Conservation (phyloP, 2,329 filamentous ascomycete species). For the Diaporthe helianthi region DNA sequence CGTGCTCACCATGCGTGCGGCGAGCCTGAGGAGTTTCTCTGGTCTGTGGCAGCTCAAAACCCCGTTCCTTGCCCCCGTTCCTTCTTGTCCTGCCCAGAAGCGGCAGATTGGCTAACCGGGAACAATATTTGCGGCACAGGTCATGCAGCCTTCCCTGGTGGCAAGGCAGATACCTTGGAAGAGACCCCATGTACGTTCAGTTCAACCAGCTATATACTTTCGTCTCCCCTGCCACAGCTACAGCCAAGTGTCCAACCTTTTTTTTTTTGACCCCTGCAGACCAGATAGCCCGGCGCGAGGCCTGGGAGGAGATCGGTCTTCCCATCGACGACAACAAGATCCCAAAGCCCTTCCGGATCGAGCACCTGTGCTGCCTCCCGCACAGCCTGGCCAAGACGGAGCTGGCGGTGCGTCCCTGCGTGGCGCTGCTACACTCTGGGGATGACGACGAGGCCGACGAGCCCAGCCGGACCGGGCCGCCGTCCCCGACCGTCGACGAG, state of each 20-base stretch:
- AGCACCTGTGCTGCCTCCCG: constrained; percentile 86
- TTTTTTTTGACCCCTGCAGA: constrained; percentile 55
- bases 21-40: constrained; percentile 71
- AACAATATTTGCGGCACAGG: constrained; percentile 45
- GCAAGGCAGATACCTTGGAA: constrained; percentile 66
- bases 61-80: not conserved
- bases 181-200: constrained; percentile 66
- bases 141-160: constrained; percentile 86
- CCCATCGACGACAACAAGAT: constrained; percentile 73
- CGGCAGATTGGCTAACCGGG: not conserved
- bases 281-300: constrained; percentile 87
- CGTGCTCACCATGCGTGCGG: constrained; percentile 72
- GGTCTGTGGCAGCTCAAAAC: constrained; percentile 46
- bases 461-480: constrained; percentile 33
- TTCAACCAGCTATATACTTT: not conserved
- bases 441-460: constrained; percentile 43
- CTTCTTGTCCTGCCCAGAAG: not conserved
- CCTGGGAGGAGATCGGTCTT: constrained; percentile 91
- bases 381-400: constrained; percentile 76
- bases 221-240: constrained; percentile 57
- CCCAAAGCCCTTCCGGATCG: constrained; percentile 80
- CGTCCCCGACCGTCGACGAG: constrained; percentile 64
- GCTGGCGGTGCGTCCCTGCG: constrained; percentile 76
- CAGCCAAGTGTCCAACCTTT: not conserved
- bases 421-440: constrained; percentile 77